These are phyloP conservation scores for Neonectria neomacrospora DNA, from an alignment of 2,329 filamentous ascomycete species.

Conservation along the genomic window DNA sequence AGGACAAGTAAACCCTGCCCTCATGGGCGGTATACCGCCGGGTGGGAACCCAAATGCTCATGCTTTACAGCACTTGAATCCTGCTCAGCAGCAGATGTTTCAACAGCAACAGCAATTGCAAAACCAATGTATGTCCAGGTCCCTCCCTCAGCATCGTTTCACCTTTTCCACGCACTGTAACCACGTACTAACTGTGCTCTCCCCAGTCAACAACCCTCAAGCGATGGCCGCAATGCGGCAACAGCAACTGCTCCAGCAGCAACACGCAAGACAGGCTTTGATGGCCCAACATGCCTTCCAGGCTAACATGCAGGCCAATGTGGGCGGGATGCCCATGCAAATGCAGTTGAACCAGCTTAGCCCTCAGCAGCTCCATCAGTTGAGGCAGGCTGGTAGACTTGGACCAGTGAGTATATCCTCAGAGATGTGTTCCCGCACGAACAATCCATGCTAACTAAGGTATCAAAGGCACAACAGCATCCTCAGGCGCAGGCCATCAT, in stretches of 20 bases:
- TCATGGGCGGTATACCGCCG: conserved; percentile 82
- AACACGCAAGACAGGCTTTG: conserved; percentile 63
- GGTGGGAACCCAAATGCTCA: conserved; percentile 74
- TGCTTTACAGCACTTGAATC: conserved; percentile 77
- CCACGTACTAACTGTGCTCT: conserved; percentile 26
- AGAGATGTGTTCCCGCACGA: conserved; percentile 5
- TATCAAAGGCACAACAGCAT: conserved; percentile 44
- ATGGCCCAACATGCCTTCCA: conserved; percentile 67
- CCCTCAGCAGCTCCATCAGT: conserved; percentile 62
- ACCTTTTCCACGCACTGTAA: background rate
- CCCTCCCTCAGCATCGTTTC: conserved; percentile 6
- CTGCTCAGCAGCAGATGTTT: conserved; percentile 67
- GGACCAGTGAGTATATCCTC: conserved; percentile 52
- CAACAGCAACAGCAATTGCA: conserved; percentile 62
- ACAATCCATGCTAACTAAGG: conserved; percentile 27
- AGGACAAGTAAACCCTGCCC: conserved; percentile 76
- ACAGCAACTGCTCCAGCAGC: conserved; percentile 67
- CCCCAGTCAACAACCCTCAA: conserved; percentile 51
- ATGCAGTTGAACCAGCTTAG: conserved; percentile 65
- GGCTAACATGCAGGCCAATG: conserved; percentile 60
- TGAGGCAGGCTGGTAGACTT: conserved; percentile 56
- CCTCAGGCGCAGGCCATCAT: conserved; percentile 54
- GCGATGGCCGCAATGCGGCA: conserved; percentile 60
- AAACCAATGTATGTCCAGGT: conserved; percentile 48
- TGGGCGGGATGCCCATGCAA: conserved; percentile 61